Base-by-base conservation (phyloP, 2,329 filamentous ascomycete genomes). In the Penicillium paneum region DNA sequence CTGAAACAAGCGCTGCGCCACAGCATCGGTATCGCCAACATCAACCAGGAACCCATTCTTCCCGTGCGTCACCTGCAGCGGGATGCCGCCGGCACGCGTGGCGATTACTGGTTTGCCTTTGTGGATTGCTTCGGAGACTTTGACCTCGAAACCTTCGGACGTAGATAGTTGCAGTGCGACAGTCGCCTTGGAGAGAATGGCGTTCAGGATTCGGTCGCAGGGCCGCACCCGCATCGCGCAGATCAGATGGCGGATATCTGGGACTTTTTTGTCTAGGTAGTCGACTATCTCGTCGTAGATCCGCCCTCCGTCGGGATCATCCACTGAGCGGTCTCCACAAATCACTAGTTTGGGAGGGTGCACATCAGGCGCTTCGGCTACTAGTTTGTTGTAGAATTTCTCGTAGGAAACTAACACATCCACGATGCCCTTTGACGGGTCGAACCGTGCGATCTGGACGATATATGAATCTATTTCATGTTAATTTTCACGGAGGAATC, bases 61-160 rank as follows among this genome's bases (percentile, higher is more conserved):
- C 34, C 79, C 79, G 63, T 92, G 77, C 69, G 88, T 81, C 53
- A 94, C 81, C 69, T 94, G 90, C 5, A 93, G 78, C 1, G 89
- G 89, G 49, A 94, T 92, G 11, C 90, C 90, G n/a, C 90, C 90
- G 1, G 86, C 85, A 19, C 79, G 78, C 1, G 87, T 90, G 3
- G 87, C 88, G 58, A 94, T 90, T 64, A 91, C 82, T 1, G 90
- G 90, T 2, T 87, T 83, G 13, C 89, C 89, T 41, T 91, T 90
- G 67, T 92, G 89, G 21, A 93, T 78, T 1, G 88, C 89, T 72
- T 94, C 90, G 0, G 87, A 91, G 5, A 94, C 89, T 73, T 94
- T 94, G 64, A 94, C 87, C 72, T 94, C 90, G 64, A 94, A 94
- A 0, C 90, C 89, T 68, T 94, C 90, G 34, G 88, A 83, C 0